Evolutionary conservation across 768 basidiomycete genomes (phyloP), one percentile per base, ranked within the genome.

Genomic region (Leccinum truebloodii): DNA sequence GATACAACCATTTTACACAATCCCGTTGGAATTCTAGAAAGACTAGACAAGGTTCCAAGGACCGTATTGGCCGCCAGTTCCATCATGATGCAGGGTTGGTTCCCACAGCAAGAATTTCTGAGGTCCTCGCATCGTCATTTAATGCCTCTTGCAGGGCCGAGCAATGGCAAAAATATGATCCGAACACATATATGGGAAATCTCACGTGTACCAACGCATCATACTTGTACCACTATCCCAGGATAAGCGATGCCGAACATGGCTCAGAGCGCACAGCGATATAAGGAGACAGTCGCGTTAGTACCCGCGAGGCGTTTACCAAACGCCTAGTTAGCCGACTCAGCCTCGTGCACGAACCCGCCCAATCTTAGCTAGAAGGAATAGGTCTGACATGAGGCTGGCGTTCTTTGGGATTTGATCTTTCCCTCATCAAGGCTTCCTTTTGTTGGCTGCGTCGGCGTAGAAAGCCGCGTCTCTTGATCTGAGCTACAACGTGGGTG

Each of bases 351-450:
- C 39, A 39, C 34, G 54, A 44, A 34, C 30, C 37, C 50, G 4
- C 53, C 61, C 41, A 48, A 44, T 52, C 26, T 52, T 26, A 35
- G 52, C 26, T 9, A n/a, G n/a, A 56, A 54, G 63, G 20, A 66
- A 59, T 59, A 37, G 39, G 55, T 28, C 44, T 8, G 18, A 37
- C 66, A 67, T 32, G 66, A 59, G 67, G 63, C 5, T 22, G n/a
- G 30, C 16, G 50, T 30, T 28, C 41, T 30, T 30, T 20, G 16
- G 13, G 12, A 24, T 58, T 54, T 10, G 54, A 53, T 54, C 67
- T 51, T 53, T 56, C 24, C 62, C 52, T 9, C 55, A 59, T 61
- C 37, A 50, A 52, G 64, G n/a, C 16, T 26, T 69, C 64, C 69
- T 46, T 62, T 69, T 69, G 60, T 69, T 12, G 30, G 3, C n/a